Percentiles rank a stretch among this genome's conserved stretches.
These are phyloP conservation scores for Fusarium neocosmosporiellum DNA, from an alignment of 2,329 filamentous ascomycete genomes.

Conservation along the genomic window DNA sequence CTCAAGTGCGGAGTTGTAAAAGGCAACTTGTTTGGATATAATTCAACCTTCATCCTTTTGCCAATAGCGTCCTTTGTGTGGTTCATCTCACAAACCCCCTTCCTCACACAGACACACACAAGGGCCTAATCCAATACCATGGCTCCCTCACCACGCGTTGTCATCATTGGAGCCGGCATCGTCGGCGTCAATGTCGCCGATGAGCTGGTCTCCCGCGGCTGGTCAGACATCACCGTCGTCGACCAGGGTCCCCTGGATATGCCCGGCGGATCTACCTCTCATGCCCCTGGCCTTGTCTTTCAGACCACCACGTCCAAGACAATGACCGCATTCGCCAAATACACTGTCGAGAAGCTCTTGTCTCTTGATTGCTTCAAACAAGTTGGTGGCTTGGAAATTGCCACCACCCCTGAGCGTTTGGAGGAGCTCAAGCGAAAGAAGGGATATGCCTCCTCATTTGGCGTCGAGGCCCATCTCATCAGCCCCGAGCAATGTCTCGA, in stretches of 20 bases:
- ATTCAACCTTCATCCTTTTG: constrained; percentile 25
- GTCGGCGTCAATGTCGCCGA: constrained; percentile 73
- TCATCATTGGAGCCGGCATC: constrained; percentile 73
- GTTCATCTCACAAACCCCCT: background rate
- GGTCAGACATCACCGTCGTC: constrained; percentile 71
- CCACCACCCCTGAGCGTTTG: constrained; percentile 67
- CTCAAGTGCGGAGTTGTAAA: constrained; percentile 17
- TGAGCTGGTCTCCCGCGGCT: constrained; percentile 71
- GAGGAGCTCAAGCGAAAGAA: constrained; percentile 72
- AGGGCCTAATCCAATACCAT: constrained; percentile 15
- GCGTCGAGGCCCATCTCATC: constrained; percentile 65
- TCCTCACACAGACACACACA: background rate
- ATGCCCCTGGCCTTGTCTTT: constrained; percentile 73
- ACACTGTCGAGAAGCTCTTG: constrained; percentile 70
- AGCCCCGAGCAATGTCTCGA: constrained; percentile 62
- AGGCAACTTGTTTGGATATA: constrained; percentile 24
- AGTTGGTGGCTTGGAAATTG: constrained; percentile 71
- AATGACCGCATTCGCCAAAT: constrained; percentile 68
- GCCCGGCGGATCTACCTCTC: constrained; percentile 74
- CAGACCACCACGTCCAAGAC: constrained; percentile 69
- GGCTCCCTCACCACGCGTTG: constrained; percentile 55
- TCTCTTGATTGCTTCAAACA: constrained; percentile 72
- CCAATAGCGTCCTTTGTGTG: constrained; percentile 28
- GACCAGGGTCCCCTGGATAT: constrained; percentile 72
- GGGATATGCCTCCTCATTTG: constrained; percentile 71